A percentile compares a stretch with the other conserved stretches of the same genome.
Evolutionary conservation across 176 grass and related monocot species (phyloP).

Genomic region (Melocanna baccifera): DNA sequence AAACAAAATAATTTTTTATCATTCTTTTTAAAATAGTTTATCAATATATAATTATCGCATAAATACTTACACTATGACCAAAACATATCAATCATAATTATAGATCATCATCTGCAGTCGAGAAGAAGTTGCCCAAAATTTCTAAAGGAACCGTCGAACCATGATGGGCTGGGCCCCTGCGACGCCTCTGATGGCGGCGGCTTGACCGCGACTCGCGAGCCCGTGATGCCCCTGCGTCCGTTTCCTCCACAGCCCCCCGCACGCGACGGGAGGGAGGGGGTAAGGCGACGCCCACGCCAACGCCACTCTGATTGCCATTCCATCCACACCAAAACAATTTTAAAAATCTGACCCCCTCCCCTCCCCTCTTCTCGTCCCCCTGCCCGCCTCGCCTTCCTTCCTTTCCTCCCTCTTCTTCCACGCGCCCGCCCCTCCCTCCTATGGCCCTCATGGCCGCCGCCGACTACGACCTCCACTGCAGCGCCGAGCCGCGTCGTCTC

Average conservation of each 20-base stretch:
- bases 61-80: too few relatives aligned
- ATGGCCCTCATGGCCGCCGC: constrained; percentile 54
- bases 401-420: background rate
- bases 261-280: background rate
- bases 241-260: background rate
- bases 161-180: background rate
- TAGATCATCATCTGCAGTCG: too few relatives aligned
- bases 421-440: background rate
- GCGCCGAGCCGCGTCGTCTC: background rate
- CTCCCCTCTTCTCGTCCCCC: background rate
- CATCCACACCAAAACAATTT: background rate
- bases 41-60: too few relatives aligned
- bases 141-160: background rate
- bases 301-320: background rate
- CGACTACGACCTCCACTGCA: background rate
- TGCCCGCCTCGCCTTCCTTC: background rate
- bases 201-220: background rate
- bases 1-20: too few relatives aligned
- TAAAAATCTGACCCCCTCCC: constrained; percentile 21
- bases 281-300: background rate
- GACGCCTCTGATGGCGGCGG: background rate
- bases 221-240: background rate
- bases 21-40: too few relatives aligned
- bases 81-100: too few relatives aligned
- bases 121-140: too few relatives aligned